Conservation (phyloP, 1,284 basidiomycete genomes). For the Grifola frondosa region DNA sequence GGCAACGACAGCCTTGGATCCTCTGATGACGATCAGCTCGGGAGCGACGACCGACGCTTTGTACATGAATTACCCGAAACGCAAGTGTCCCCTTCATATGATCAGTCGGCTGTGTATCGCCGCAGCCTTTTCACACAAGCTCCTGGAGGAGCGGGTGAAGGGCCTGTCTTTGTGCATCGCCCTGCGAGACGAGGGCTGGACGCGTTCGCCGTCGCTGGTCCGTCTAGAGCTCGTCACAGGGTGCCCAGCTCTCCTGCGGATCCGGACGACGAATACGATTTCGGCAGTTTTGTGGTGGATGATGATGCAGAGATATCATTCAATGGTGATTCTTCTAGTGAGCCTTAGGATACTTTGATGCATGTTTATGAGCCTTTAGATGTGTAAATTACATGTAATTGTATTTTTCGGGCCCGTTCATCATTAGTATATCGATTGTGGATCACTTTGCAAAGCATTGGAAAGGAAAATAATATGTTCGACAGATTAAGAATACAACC, state of each 20-base stretch:
- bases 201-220: slow-evolving; percentile 12
- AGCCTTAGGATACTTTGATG: too few relatives aligned
- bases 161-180: slow-evolving; percentile 53
- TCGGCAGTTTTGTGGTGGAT: slow-evolving; percentile 75
- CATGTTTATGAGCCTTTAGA: too few relatives aligned
- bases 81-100: slow-evolving; percentile 74
- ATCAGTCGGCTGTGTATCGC: slow-evolving; percentile 67
- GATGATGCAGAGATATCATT: slow-evolving; percentile 60
- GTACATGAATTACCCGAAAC: slow-evolving; percentile 66
- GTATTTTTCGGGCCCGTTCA: too few relatives aligned
- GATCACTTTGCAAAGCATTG: too few relatives aligned
- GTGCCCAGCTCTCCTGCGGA: slow-evolving; percentile 64
- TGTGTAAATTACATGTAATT: too few relatives aligned
- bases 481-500: too few relatives aligned
- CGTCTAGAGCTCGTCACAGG: slow-evolving; percentile 26
- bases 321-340: slow-evolving; percentile 16
- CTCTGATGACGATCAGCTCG: slow-evolving; percentile 56
- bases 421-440: too few relatives aligned
- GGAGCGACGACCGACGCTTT: slow-evolving; percentile 69
- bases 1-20: slow-evolving; percentile 75
- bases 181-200: slow-evolving; percentile 43
- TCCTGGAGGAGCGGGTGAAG: slow-evolving; percentile 36
- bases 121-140: slow-evolving; percentile 71
- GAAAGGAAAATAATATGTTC: too few relatives aligned
- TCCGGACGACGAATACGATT: slow-evolving; percentile 58